Percentiles rank a stretch among this genome's conserved stretches.
Evolutionary conservation across 176 grass and related monocot genomes (phyloP).

Genomic region (Zoysia pacifica): DNA sequence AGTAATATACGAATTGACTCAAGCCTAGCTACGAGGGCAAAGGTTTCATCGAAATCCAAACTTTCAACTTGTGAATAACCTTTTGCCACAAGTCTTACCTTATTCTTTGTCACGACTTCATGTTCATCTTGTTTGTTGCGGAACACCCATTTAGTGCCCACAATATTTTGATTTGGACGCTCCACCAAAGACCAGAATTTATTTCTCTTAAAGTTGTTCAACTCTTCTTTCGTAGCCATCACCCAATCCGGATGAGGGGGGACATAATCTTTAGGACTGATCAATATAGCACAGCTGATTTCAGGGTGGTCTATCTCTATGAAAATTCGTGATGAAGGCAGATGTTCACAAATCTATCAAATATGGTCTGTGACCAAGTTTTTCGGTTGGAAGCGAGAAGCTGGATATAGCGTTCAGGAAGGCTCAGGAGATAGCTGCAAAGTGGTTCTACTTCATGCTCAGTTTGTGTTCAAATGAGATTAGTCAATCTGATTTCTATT

Average conservation of each 20-base stretch:
- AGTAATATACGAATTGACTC: too few species aligned
- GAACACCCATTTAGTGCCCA: too few species aligned
- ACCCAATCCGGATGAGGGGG: constrained; percentile 13
- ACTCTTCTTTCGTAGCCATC: too few species aligned
- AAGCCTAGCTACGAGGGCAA: too few species aligned
- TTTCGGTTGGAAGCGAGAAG: constrained; percentile 52
- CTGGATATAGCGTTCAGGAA: constrained; percentile 52
- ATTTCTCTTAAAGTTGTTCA: too few species aligned
- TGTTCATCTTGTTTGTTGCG: too few species aligned
- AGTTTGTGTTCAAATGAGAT: constrained; percentile 61
- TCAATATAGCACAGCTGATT: constrained; percentile 77
- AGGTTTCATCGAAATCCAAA: too few species aligned
- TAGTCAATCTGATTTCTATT: constrained; percentile 39
- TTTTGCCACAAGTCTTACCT: too few species aligned
- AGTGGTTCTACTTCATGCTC: constrained; percentile 49
- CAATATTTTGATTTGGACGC: too few species aligned
- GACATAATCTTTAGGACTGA: constrained; percentile 61
- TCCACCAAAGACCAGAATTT: too few species aligned
- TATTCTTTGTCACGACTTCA: too few species aligned
- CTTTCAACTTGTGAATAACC: too few species aligned
- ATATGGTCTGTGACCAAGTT: constrained; percentile 68
- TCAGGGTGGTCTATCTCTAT: constrained; percentile 65
- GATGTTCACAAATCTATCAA: constrained; percentile 82
- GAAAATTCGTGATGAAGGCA: constrained; percentile 63
- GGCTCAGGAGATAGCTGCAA: constrained; percentile 53